Evolutionary conservation across 352 stramenopile genomes (phyloP), one percentile per base, ranked within the genome.

Genomic region (Phytophthora sp.): DNA sequence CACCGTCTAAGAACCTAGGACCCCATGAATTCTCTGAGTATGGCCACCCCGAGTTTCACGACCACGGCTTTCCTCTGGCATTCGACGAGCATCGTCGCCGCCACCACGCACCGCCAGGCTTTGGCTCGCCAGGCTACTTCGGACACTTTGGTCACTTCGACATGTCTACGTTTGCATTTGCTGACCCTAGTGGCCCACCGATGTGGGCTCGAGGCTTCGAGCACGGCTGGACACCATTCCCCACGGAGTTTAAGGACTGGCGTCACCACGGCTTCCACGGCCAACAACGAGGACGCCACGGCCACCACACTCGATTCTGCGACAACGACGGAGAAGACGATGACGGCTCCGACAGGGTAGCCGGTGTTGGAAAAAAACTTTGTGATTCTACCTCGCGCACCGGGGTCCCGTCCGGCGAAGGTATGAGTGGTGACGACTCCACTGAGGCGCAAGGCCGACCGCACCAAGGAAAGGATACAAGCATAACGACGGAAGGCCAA

Each of bases 351-450:
- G 35, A 42, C 37, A 27, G 44, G 49, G 32, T 18, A 38, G 32
- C 32, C 11, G 41, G 21, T 20, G 13, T 37, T 15, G 34, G 21
- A 26, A 24, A 39, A 28, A 35, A 54, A 4, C 18, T 42, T 12
- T 21, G 3, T 12, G 53, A 69, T 12, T 23, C 61, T 37, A 21
- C 20, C 15, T 2, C 18, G 11, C 41, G 23, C 20, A 52, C 34
- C 27, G 44, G 54, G 9, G 32, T 51, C 23, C 12, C 23, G 18
- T 45, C 50, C 0, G 62, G 69, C 23, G 59, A 60, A 9, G 56
- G 69, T 49, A 42, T 72, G 20, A 56, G 72, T 37, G 69, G 72
- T 30, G 51, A 72, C 9, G 54, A 59, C 20, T 24, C 43, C 7
- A 13, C 13, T 2, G 46, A 65, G 23, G 30, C 38, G 23, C 52